Evolutionary conservation across 192 early-diverging fungal species (phyloP), one percentile per base, ranked within the genome.

Genomic region (Rhizophagus clarus): DNA sequence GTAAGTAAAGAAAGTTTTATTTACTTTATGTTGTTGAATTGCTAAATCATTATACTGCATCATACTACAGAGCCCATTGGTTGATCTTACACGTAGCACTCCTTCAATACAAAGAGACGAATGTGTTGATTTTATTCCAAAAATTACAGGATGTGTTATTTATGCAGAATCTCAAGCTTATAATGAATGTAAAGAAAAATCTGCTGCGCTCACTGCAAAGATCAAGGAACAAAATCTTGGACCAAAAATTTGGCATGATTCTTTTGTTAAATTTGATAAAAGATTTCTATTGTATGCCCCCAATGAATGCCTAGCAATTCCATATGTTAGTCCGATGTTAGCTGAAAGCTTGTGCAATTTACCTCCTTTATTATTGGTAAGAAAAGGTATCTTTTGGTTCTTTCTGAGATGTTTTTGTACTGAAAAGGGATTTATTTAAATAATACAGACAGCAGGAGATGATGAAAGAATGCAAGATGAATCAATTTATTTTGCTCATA

Each of bases 381-480:
- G 83, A 79, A 71, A 37, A 77, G 8, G 8, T 37, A 28, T 22
- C 24, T 3, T 17, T 17, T 0, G 31, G 63, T 20, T 1, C 66
- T 74, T 51, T 1, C 66, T 74, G 32, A 5, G 1, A 64, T 31
- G 12, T 80, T 51, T 60, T 37, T 3, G 17, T 40, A 17, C 1
- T 31, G 0, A 15, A 40, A 79, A 26, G 3, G 3, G 3, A 32
- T 2, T 32, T 32, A 32, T 32, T 32, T 32, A 3, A 32, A 32
- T 32, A 6, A 67, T 76, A 28, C 76, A 87, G 86, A 83, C 85
- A 78, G 72, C 82, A 7, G 88, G 88, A 24, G 77, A 82, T 47
- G 85, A 83, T 3, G 88, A 89, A 69, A 70, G 84, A 72, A 56
- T 89, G 24, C 74, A 85, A 17, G 88, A 89, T 73, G 88, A 89